Percentiles rank a stretch among this genome's conserved stretches.
Conservation (phyloP, 1,284 basidiomycete genomes). For the Trametes hirsuta region DNA sequence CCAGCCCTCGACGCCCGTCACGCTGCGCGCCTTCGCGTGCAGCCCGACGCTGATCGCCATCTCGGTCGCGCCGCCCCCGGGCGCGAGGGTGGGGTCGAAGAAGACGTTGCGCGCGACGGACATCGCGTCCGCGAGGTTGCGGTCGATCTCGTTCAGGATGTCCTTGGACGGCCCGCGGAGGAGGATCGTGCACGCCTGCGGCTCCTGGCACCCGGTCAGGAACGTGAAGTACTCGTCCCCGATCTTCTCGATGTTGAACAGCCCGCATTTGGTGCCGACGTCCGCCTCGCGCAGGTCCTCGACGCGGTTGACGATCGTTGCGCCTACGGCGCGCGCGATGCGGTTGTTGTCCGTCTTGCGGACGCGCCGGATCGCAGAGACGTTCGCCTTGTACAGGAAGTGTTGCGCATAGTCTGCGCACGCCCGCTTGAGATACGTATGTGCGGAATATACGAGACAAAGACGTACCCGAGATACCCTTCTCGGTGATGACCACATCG, state of each 20-base stretch:
- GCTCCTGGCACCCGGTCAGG: conserved; percentile 89
- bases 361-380: conserved; percentile 92
- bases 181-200: conserved; percentile 98
- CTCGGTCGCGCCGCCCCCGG: conserved; percentile 96
- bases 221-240: conserved; percentile 99
- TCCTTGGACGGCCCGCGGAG: conserved; percentile 99
- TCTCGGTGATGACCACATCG: conserved; percentile 95
- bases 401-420: conserved; percentile 89
- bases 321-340: conserved; percentile 93
- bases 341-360: conserved; percentile 99
- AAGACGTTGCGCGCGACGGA: conserved; percentile 95
- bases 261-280: conserved; percentile 90
- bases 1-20: conserved; percentile 87
- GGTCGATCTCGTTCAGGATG: conserved; percentile 97
- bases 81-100: conserved; percentile 91
- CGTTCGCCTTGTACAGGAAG: conserved; percentile 86
- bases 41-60: conserved; percentile 96
- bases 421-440: not conserved
- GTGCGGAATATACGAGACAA: not conserved
- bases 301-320: conserved; percentile 95
- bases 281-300: conserved; percentile 94
- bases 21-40: conserved; percentile 79
- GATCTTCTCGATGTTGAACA: conserved; percentile 97
- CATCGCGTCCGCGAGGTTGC: conserved; percentile 98
- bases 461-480: conserved; percentile 87